Percentiles rank a stretch among this genome's conserved stretches.
phyloP scores from a whole-genome alignment of 1,139 yeast genomes.

The Candida sojae region DNA sequence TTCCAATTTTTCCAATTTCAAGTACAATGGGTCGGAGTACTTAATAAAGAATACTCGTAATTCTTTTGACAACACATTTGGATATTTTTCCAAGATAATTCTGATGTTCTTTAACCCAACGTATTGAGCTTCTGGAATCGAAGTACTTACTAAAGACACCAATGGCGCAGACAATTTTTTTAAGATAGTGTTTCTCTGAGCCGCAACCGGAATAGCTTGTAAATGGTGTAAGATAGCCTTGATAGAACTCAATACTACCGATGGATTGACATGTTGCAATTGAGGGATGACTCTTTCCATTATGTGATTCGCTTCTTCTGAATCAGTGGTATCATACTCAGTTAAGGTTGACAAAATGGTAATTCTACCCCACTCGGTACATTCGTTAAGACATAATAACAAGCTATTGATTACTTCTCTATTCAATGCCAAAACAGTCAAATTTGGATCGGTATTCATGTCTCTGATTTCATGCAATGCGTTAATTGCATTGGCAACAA shows the following conservation, averaged over 20 bases:
- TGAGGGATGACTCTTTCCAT: conserved; percentile 93
- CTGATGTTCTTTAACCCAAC: conserved; percentile 92
- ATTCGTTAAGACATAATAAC: conserved; percentile 85
- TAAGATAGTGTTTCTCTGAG: conserved; percentile 44
- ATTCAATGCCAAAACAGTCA: conserved; percentile 41
- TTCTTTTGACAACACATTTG: conserved; percentile 75
- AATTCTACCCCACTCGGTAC: conserved; percentile 99
- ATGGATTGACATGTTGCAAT: conserved; percentile 95
- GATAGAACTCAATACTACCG: conserved; percentile 87
- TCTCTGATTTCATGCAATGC: conserved; percentile 83
- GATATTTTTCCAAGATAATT: conserved; percentile 86
- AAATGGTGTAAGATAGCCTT: conserved; percentile 79
- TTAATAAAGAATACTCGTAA: conserved; percentile 89
- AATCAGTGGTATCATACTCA: conserved; percentile 58
- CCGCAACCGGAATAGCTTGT: conserved; percentile 43
- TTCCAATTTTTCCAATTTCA: conserved; percentile 90
- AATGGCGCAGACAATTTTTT: conserved; percentile 88
- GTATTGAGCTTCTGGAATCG: conserved; percentile 92
- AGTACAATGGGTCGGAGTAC: conserved; percentile 91
- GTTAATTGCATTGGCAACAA: conserved; percentile 88
- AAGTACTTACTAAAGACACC: conserved; percentile 78
- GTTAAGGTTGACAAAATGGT: conserved; percentile 82
- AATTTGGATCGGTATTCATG: conserved; percentile 52
- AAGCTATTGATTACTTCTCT: conserved; percentile 59
- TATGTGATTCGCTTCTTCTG: conserved; percentile 77